Base-by-base conservation (phyloP, 148 eudicot genomes). In the Rhododendron williamsianum region DNA sequence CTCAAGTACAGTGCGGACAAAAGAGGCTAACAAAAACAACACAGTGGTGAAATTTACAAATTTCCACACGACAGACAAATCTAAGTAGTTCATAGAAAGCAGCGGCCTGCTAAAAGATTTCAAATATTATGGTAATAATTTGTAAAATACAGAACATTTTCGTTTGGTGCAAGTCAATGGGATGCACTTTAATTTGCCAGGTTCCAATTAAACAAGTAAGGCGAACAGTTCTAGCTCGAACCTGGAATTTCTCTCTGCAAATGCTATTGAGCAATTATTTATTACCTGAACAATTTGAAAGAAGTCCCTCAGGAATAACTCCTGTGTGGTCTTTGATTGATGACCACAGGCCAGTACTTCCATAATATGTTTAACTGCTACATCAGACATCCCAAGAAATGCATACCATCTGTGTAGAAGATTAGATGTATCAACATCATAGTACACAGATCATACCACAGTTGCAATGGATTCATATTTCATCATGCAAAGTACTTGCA, bases 291-390 rank as follows among this genome's bases (percentile, higher is more conserved):
- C 92, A 89, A 94, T 93, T 86, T 91, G 89, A 82, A 97, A 91
- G 85, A 95, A 97, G 74, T 95, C 98, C 83, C 91, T 89, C 56
- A 97, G 93, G 87, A 97, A 97, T 90, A 92, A 86, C 89, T 97
- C 99, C 89, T 97, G 99, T 72, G 94, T 92, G 46, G 92, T 86
- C 90, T 94, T 94, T 25, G 98, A 93, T 88, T 97, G 98, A 93
- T 94, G 96, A 83, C 90, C 91, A 90, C 99, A 97, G 56, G 94
- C 95, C 58, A 97, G 92, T 76, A 95, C 91, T 90, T 95, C 98
- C 83, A 94, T 80, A 91, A 94, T 92, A 88, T 97, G 92, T 84
- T 92, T 91, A 87, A 97, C 90, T 86, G 98, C 96, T 84, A 93
- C 95, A 87, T 97, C 98, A 88, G 88, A 92, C 88, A 90, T 89